These are phyloP conservation scores for Amanita phalloides DNA, from an alignment of 768 basidiomycete genomes.

Conservation along the genomic window DNA sequence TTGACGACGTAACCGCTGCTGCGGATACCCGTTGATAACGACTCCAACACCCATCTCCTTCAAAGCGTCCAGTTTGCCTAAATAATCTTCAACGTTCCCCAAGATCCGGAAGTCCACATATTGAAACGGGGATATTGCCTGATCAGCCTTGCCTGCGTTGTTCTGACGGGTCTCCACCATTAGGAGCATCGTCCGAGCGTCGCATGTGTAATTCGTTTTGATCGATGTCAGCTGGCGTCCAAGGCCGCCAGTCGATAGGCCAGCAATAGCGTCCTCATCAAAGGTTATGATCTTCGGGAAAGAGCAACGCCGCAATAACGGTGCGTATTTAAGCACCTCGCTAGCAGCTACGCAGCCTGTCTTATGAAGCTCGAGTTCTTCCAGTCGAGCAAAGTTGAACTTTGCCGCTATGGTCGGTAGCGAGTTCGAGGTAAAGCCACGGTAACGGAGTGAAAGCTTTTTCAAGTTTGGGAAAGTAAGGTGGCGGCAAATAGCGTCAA, in stretches of 20 bases:
- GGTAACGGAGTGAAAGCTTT: background rate
- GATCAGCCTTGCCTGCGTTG: background rate
- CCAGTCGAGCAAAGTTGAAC: background rate
- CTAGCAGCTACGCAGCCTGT: background rate
- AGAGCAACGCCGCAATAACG: background rate
- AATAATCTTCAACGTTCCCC: background rate
- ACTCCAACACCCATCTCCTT: background rate
- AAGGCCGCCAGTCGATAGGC: background rate
- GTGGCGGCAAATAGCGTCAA: background rate
- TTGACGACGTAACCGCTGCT: background rate
- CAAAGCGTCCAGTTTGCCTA: background rate
- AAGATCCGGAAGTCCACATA: background rate
- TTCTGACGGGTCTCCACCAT: background rate
- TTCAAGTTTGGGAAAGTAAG: background rate
- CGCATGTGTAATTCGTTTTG: background rate
- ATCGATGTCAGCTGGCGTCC: background rate
- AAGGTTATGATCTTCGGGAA: background rate
- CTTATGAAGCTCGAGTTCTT: background rate
- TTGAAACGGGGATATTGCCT: background rate
- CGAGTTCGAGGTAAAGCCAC: background rate
- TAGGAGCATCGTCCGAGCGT: background rate
- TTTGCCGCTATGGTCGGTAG: background rate
- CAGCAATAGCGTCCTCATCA: background rate
- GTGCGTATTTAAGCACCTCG: background rate
- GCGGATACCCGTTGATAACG: background rate